Conservation (phyloP, 2,329 filamentous ascomycete species). For the Zalaria obscura region DNA sequence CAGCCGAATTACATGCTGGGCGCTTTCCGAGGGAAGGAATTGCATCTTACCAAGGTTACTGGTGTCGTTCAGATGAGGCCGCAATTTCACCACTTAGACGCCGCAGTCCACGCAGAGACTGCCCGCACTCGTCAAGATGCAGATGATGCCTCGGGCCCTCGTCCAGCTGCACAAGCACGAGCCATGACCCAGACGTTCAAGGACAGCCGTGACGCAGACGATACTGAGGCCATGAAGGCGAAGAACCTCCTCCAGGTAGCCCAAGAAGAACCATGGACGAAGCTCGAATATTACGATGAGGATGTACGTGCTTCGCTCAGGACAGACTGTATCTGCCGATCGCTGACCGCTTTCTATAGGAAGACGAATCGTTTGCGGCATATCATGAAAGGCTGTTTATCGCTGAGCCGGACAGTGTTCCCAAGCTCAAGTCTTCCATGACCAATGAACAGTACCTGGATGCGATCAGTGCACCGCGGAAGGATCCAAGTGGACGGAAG, state of each 20-base stretch:
- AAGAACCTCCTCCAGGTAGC: slow-evolving; percentile 61
- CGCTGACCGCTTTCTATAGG: slow-evolving; percentile 14
- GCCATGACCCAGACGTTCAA: slow-evolving; percentile 12
- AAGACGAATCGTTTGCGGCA: slow-evolving; percentile 57
- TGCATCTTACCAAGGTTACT: slow-evolving; percentile 74
- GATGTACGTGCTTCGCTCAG: slow-evolving; percentile 32
- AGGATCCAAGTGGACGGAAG: slow-evolving; percentile 20
- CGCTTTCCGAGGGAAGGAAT: slow-evolving; percentile 71
- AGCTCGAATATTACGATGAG: slow-evolving; percentile 68
- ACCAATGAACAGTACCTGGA: slow-evolving; percentile 48
- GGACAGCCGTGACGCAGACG: slow-evolving; percentile 40
- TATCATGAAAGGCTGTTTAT: slow-evolving; percentile 63
- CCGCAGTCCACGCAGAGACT: slow-evolving; percentile 45
- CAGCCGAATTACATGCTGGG: slow-evolving; percentile 76
- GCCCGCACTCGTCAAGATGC: slow-evolving; percentile 23
- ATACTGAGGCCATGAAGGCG: slow-evolving; percentile 54
- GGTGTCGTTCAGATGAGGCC: slow-evolving; percentile 80
- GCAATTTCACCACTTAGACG: slow-evolving; percentile 87
- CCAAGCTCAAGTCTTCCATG: slow-evolving; percentile 39
- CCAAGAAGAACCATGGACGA: slow-evolving; percentile 70
- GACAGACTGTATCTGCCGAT: too few species aligned
- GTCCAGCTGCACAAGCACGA: slow-evolving; percentile 15
- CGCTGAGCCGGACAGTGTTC: slow-evolving; percentile 26
- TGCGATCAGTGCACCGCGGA: slow-evolving; percentile 41
- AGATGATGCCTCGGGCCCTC: slow-evolving; percentile 31